Evolutionary conservation across 2,329 filamentous ascomycete species (phyloP).

Genomic region (Phialophora chinensis): DNA sequence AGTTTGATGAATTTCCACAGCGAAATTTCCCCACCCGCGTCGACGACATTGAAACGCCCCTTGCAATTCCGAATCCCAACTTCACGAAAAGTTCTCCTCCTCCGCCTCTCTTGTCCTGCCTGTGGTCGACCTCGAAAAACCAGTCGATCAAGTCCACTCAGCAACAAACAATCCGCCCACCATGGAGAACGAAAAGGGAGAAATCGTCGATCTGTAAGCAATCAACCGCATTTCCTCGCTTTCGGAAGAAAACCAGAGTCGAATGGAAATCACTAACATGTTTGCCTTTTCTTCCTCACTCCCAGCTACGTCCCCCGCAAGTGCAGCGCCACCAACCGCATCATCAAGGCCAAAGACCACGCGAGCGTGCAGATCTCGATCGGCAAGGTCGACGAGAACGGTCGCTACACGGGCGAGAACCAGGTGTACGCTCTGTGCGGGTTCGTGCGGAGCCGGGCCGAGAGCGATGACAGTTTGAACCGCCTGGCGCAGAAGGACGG

Average conservation of each 20-base stretch:
- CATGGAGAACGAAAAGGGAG: conserved; percentile 99
- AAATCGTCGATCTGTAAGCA: conserved; percentile 95
- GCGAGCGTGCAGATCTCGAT: conserved; percentile 96
- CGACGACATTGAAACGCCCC: neutral
- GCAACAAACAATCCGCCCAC: conserved; percentile 49
- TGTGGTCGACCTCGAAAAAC: neutral
- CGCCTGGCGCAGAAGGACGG: conserved; percentile 94
- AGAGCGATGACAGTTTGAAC: conserved; percentile 97
- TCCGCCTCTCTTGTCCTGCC: neutral
- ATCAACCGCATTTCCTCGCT: neutral
- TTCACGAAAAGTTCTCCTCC: neutral
- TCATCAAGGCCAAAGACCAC: conserved; percentile 99
- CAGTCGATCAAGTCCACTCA: neutral
- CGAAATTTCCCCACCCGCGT: neutral
- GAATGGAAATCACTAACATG: conserved; percentile 2
- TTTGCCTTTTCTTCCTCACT: neutral
- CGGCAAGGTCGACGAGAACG: conserved; percentile 99
- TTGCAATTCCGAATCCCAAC: neutral
- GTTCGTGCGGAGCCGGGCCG: conserved; percentile 96
- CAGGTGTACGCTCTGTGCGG: conserved; percentile 96
- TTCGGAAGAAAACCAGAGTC: neutral
- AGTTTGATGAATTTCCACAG: neutral
- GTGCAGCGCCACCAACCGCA: conserved; percentile 98
- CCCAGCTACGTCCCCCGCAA: conserved; percentile 95
- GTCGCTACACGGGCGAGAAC: conserved; percentile 95